These are phyloP conservation scores for Erythrophleum ivorense DNA, from an alignment of 331 rosid genomes.

Conservation along the genomic window DNA sequence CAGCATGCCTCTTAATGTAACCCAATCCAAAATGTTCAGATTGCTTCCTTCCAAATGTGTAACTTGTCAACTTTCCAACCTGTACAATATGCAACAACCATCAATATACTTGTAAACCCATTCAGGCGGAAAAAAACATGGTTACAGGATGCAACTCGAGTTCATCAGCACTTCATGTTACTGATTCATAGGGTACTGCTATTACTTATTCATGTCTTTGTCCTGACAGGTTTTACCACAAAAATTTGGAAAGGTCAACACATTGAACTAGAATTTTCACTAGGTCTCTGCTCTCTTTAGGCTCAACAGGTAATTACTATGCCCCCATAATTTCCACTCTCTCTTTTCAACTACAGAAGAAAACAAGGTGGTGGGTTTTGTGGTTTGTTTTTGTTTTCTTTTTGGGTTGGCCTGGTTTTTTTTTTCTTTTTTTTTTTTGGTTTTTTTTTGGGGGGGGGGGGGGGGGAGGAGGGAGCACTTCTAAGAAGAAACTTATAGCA, in stretches of 20 bases:
- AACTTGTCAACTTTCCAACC: constrained; percentile 73
- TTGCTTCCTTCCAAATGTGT: constrained; percentile 55
- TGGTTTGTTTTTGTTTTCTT: too few relatives aligned
- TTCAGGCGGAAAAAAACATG: constrained; percentile 10
- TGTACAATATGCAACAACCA: constrained; percentile 37
- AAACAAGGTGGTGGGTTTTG: not conserved
- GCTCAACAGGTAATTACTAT: constrained; percentile 10
- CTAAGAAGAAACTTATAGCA: constrained; percentile 31
- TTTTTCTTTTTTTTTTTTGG: too few relatives aligned
- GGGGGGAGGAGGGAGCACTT: not conserved
- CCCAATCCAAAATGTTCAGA: constrained; percentile 60
- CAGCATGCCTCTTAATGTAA: constrained; percentile 64
- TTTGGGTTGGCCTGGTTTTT: too few relatives aligned
- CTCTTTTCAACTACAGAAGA: not conserved
- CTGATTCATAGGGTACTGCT: constrained; percentile 23
- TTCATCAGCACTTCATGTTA: constrained; percentile 22
- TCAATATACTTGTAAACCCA: constrained; percentile 24
- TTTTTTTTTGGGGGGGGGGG: too few relatives aligned
- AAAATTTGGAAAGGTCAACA: constrained; percentile 26
- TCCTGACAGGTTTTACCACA: constrained; percentile 18
- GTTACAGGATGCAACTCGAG: constrained; percentile 35
- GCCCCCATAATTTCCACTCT: constrained; percentile 18
- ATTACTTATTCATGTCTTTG: constrained; percentile 10
- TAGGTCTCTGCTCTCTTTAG: constrained; percentile 3
- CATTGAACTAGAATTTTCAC: constrained; percentile 31